phyloP scores from a whole-genome alignment of 768 basidiomycete species.

The Lentinula detonsa region DNA sequence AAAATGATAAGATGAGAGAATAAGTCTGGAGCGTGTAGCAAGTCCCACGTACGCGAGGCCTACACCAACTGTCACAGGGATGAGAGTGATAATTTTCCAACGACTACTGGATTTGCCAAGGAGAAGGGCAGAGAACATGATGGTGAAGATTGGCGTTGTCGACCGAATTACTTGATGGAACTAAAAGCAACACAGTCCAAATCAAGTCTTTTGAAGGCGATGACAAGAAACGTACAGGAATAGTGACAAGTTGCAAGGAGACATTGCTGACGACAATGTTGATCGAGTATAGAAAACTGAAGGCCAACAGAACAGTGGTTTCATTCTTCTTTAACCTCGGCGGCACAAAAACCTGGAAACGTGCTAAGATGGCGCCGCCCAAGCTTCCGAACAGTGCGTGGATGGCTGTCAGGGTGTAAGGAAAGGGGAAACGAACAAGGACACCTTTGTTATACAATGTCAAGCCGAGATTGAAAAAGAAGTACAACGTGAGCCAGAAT shows the following conservation, averaged over 20 bases:
- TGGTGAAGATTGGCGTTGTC: constrained; percentile 88
- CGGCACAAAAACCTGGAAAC: constrained; percentile 51
- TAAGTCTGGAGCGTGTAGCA: not conserved
- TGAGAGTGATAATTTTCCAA: constrained; percentile 62
- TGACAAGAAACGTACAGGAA: constrained; percentile 57
- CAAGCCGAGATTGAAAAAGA: constrained; percentile 83
- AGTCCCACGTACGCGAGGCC: constrained; percentile 68
- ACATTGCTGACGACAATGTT: constrained; percentile 96
- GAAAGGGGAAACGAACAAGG: constrained; percentile 89
- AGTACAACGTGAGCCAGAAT: constrained; percentile 79
- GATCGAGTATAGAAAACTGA: constrained; percentile 87
- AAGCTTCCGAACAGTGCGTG: constrained; percentile 84
- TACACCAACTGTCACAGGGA: constrained; percentile 87
- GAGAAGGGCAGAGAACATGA: constrained; percentile 67
- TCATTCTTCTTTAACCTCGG: constrained; percentile 45
- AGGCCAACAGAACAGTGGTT: constrained; percentile 62
- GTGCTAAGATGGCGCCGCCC: constrained; percentile 67
- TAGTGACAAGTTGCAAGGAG: constrained; percentile 81
- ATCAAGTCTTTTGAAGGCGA: not conserved
- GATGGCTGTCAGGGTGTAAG: constrained; percentile 90
- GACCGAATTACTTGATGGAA: constrained; percentile 98
- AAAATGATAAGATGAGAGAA: not conserved
- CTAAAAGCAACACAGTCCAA: constrained; percentile 29
- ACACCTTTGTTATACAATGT: constrained; percentile 96
- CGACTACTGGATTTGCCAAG: constrained; percentile 55